A percentile compares a stretch with the other conserved stretches of the same genome.
Conservation (phyloP, 1,139 yeast species). For the Zygosaccharomyces sapae region DNA sequence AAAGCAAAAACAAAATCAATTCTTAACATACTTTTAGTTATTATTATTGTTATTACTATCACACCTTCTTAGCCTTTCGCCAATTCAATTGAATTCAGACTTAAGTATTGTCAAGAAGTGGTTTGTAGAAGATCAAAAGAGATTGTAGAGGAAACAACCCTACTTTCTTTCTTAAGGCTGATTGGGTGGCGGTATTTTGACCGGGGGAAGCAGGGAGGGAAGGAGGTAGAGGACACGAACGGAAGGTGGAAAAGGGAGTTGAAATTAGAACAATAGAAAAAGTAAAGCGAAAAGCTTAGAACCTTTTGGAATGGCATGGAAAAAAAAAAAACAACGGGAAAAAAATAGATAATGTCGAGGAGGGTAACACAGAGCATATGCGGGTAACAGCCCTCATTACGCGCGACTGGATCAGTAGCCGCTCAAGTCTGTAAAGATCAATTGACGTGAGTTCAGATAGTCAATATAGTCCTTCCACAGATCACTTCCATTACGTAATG, state of each 20-base stretch:
- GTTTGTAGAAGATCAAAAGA: constrained; percentile 5
- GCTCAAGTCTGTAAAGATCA: constrained; percentile 20
- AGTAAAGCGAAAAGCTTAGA: not conserved
- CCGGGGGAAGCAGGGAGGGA: not conserved
- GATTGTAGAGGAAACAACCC: not conserved
- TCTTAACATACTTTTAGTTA: constrained; percentile 27
- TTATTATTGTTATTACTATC: not conserved
- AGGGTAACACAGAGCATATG: not conserved
- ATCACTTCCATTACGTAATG: constrained; percentile 45
- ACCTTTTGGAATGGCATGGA: not conserved
- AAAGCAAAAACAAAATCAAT: constrained; percentile 18
- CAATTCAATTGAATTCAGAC: not conserved
- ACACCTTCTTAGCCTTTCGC: not conserved
- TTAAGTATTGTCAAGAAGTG: constrained; percentile 1
- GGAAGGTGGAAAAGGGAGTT: not conserved
- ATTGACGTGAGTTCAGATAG: constrained; percentile 33
- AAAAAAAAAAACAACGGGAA: not conserved
- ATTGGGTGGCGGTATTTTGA: constrained; percentile 1
- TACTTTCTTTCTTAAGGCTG: not conserved
- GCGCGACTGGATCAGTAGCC: no score
- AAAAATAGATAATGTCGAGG: not conserved
- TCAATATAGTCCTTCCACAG: constrained; percentile 54
- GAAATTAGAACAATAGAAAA: not conserved
- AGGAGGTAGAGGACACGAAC: not conserved
- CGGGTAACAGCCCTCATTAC: no score